phyloP scores from a whole-genome alignment of 2,329 filamentous ascomycete genomes.

The Apiospora saccharicola region DNA sequence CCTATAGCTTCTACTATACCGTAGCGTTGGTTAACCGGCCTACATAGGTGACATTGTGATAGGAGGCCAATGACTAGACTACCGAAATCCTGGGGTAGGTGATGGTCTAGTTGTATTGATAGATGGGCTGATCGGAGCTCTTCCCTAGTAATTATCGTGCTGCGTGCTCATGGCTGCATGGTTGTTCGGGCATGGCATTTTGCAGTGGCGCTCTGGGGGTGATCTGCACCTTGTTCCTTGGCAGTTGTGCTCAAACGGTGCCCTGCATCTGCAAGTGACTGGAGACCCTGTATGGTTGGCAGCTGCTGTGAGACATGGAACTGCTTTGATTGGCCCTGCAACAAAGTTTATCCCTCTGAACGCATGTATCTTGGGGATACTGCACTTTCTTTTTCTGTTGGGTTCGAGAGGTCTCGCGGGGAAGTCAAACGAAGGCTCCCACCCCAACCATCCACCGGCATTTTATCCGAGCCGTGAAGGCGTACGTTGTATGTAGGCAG shows the following conservation, averaged over 20 bases:
- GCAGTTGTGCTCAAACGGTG: conserved; percentile 16
- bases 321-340: neutral
- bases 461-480: neutral
- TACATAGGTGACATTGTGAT: neutral
- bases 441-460: too few relatives aligned
- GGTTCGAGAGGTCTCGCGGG: neutral
- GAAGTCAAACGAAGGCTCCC: neutral
- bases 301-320: conserved; percentile 6
- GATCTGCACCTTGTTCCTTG: conserved; percentile 15
- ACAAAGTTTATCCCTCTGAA: neutral
- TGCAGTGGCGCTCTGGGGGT: neutral
- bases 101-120: neutral
- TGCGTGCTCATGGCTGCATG: neutral
- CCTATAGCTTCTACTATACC: neutral
- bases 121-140: neutral
- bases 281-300: conserved; percentile 10
- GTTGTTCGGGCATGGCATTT: neutral
- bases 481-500: neutral
- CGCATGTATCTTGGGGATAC: neutral
- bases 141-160: conserved; percentile 21
- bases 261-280: conserved; percentile 13
- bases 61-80: neutral
- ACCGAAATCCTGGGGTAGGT: conserved; percentile 18
- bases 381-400: neutral
- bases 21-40: neutral